Evolutionary conservation across 495 filamentous ascomycete genomes (phyloP).

Genomic region (Podospora bellae-mahoneyi): DNA sequence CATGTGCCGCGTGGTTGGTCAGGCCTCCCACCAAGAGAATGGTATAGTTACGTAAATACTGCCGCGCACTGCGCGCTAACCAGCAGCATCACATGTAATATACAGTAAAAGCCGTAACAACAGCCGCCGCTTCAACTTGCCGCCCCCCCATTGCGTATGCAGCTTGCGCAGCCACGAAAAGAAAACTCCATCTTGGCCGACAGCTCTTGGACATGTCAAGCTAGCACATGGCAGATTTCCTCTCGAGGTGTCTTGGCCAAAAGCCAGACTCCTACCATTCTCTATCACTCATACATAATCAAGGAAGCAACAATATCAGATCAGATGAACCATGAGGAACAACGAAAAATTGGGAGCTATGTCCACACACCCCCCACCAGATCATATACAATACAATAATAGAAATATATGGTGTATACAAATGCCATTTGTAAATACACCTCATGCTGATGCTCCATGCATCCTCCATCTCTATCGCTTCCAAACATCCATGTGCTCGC

Average conservation of each 20-base stretch:
- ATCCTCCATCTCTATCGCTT: conserved; percentile 5
- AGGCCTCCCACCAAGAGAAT: background rate
- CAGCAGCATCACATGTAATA: background rate
- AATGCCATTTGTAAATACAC: background rate
- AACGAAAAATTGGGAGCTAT: background rate
- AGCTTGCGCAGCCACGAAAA: conserved; percentile 25
- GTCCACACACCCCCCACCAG: background rate
- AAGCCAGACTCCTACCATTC: no score
- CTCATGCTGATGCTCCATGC: background rate
- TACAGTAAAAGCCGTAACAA: background rate
- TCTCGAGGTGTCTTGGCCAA: background rate
- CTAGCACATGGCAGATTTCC: background rate
- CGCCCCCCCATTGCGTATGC: conserved; percentile 21
- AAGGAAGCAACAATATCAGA: background rate
- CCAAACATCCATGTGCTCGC: no score
- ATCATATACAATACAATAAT: background rate
- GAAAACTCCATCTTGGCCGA: background rate
- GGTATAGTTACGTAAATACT: background rate
- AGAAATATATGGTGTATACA: conserved; percentile 1
- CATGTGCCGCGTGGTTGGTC: conserved; percentile 25
- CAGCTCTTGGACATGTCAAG: background rate
- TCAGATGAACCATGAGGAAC: background rate
- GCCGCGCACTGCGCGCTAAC: background rate
- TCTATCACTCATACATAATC: background rate
- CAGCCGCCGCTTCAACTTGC: background rate